phyloP scores from a whole-genome alignment of 1,139 yeast genomes.

The Yamadazyma taylorii region DNA sequence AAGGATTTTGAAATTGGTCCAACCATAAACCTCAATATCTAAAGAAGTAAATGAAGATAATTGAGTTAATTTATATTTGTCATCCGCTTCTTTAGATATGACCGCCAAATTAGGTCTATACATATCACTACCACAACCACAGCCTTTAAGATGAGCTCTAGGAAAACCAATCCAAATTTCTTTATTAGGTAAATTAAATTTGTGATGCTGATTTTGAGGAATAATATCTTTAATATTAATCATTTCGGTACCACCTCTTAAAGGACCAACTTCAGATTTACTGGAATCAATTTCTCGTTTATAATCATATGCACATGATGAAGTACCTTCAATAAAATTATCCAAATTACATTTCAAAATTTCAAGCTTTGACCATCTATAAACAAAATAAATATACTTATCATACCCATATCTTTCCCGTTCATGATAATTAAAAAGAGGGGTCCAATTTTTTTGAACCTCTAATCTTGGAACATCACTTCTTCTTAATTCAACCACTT shows the following conservation, averaged over 20 bases:
- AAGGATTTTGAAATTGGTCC: constrained; percentile 28
- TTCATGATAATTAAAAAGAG: constrained; percentile 23
- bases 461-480: constrained; percentile 15
- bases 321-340: constrained; percentile 22
- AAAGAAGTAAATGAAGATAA: constrained; percentile 38
- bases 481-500: constrained; percentile 29
- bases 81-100: constrained; percentile 24
- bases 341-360: constrained; percentile 25
- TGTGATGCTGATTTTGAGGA: constrained; percentile 1
- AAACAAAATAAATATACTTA: constrained; percentile 25
- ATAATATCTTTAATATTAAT: constrained; percentile 21
- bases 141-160: constrained; percentile 42
- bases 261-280: constrained; percentile 28
- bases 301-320: constrained; percentile 31
- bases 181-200: constrained; percentile 22
- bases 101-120: constrained; percentile 49
- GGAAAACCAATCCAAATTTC: constrained; percentile 55
- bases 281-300: constrained; percentile 18
- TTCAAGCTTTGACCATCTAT: constrained; percentile 31
- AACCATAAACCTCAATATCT: constrained; percentile 31
- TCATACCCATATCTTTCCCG: constrained; percentile 20
- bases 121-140: constrained; percentile 50
- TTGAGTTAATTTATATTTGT: constrained; percentile 27
- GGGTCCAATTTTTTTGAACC: constrained; percentile 36
- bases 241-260: constrained; percentile 37